phyloP scores from a whole-genome alignment of 2,329 filamentous ascomycete species.

The Lachnellula hyalina region DNA sequence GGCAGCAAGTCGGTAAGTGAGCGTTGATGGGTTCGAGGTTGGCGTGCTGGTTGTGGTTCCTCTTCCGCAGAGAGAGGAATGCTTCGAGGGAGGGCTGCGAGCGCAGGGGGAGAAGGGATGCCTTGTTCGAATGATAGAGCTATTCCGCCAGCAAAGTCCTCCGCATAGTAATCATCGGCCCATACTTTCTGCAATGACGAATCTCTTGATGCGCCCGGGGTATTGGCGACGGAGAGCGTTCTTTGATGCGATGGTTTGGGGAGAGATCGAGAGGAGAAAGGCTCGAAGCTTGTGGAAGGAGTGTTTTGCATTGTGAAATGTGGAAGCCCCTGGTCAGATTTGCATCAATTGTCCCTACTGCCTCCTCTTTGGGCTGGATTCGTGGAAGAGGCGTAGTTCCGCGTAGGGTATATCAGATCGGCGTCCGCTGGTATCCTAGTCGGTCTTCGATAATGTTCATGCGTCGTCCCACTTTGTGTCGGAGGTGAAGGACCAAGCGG shows the following conservation, averaged over 20 bases:
- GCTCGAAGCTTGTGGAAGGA: background rate
- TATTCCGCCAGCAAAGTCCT: conserved; percentile 12
- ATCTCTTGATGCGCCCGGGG: conserved; percentile 12
- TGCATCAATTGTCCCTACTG: no score
- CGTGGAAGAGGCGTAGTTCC: no score
- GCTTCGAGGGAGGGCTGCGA: conserved; percentile 10
- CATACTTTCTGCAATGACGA: conserved; percentile 25
- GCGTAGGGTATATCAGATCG: no score
- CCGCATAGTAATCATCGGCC: conserved; percentile 23
- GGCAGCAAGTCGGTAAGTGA: conserved; percentile 23
- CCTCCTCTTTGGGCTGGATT: no score
- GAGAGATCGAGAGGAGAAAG: background rate
- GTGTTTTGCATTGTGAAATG: background rate
- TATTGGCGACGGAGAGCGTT: conserved; percentile 8
- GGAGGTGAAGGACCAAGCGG: no score
- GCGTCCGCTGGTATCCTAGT: no score
- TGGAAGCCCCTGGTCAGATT: no score
- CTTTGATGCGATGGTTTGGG: conserved; percentile 5
- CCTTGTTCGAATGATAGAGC: conserved; percentile 7
- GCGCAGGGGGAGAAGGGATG: conserved; percentile 7
- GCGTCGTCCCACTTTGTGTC: no score
- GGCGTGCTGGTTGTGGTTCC: conserved; percentile 11
- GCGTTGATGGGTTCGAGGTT: conserved; percentile 19
- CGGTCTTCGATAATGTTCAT: no score
- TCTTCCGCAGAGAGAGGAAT: conserved; percentile 12